Evolutionary conservation across 192 early-diverging fungal genomes (phyloP).

Genomic region (Coemansia sp.): DNA sequence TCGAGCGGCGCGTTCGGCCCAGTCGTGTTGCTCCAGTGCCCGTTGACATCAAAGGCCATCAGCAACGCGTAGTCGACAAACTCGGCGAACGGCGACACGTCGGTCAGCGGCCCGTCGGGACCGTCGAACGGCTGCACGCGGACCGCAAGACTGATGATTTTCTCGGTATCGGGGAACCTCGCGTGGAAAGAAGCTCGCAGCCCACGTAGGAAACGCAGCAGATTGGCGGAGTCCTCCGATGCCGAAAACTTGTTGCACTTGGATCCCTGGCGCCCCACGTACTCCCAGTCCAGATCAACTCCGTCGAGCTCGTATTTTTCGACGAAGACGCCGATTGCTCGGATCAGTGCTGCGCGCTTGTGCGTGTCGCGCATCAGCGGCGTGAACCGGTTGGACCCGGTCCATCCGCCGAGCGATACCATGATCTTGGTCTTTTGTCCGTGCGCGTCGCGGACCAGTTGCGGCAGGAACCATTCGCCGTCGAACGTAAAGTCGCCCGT

Average conservation of each 20-base stretch:
- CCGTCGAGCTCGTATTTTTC: conserved; percentile 60
- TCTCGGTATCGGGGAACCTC: conserved; percentile 35
- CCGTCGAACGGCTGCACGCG: conserved; percentile 60
- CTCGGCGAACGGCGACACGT: conserved; percentile 60
- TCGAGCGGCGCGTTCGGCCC: conserved; percentile 64
- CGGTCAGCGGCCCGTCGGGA: conserved; percentile 50
- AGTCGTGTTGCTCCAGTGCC: conserved; percentile 57
- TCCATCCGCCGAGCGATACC: conserved; percentile 73
- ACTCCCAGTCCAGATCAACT: conserved; percentile 68
- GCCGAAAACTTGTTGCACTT: conserved; percentile 55
- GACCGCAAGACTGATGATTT: conserved; percentile 64
- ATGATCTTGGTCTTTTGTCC: conserved; percentile 54
- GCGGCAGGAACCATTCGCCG: conserved; percentile 56
- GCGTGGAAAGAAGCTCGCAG: conserved; percentile 40
- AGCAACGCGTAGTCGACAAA: conserved; percentile 66
- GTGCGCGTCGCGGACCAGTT: conserved; percentile 51
- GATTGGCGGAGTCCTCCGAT: conserved; percentile 42
- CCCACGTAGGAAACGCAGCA: conserved; percentile 39
- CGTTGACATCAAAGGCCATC: conserved; percentile 66
- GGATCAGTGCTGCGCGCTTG: conserved; percentile 57
- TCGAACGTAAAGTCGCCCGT: conserved; percentile 51
- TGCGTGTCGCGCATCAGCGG: conserved; percentile 53
- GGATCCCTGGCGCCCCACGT: conserved; percentile 57
- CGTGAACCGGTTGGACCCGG: conserved; percentile 64
- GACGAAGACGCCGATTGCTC: conserved; percentile 57